These are phyloP conservation scores for Salvia miltiorrhiza DNA, from an alignment of 257 asterid genomes.

Conservation along the genomic window DNA sequence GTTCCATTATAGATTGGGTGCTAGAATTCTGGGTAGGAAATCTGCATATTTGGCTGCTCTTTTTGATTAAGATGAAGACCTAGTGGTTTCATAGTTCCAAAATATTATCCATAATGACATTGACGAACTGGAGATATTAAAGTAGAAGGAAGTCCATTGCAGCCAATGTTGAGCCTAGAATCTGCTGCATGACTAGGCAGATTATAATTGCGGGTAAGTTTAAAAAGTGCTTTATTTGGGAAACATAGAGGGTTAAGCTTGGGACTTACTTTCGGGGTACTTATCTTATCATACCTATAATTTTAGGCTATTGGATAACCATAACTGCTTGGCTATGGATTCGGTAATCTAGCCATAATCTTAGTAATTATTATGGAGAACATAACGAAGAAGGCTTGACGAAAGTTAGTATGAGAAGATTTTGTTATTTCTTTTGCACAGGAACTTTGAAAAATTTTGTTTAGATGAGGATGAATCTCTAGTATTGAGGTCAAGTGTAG, in stretches of 20 bases:
- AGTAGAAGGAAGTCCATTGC: not conserved
- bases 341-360: not conserved
- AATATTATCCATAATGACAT: not conserved
- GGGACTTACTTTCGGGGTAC: not conserved
- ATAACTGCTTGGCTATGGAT: not conserved
- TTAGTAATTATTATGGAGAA: not conserved
- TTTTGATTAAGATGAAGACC: not conserved
- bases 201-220: not conserved
- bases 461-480: not conserved
- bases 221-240: not conserved
- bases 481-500: not conserved
- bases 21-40: not conserved
- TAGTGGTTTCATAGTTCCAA: not conserved
- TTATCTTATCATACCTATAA: not conserved
- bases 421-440: not conserved
- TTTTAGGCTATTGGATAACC: not conserved
- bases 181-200: not conserved
- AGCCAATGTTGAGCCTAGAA: not conserved
- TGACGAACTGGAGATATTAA: constrained; percentile 7
- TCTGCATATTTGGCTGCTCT: not conserved
- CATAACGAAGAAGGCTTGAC: not conserved
- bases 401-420: not conserved
- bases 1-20: constrained; percentile 1
- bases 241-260: not conserved
- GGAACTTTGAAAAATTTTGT: not conserved